Percentiles rank a stretch among this genome's conserved stretches.
phyloP scores from a whole-genome alignment of 768 basidiomycete species.

The Rhizopogon sp. region DNA sequence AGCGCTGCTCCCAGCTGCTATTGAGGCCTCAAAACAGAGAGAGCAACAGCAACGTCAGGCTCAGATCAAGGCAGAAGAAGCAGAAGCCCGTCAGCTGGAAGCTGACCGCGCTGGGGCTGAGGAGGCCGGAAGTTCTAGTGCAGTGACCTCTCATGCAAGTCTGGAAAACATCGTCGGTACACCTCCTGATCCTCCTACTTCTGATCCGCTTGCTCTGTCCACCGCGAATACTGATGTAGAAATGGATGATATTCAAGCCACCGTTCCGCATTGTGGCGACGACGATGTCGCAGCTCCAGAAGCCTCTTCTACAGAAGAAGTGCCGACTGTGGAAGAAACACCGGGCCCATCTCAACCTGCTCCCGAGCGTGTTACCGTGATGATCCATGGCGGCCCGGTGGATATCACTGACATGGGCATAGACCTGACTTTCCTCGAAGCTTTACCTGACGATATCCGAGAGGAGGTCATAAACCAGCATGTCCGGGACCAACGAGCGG shows the following conservation, averaged over 20 bases:
- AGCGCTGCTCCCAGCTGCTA: conserved; percentile 74
- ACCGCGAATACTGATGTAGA: conserved; percentile 37
- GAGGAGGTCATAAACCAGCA: conserved; percentile 98
- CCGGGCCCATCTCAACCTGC: conserved; percentile 29
- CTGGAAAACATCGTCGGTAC: conserved; percentile 3
- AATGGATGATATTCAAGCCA: conserved; percentile 38
- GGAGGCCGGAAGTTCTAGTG: conserved; percentile 19
- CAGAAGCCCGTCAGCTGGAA: conserved; percentile 33
- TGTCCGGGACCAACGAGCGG: conserved; percentile 83
- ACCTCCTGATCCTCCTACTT: not conserved
- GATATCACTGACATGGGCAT: conserved; percentile 99
- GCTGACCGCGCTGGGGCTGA: conserved; percentile 27
- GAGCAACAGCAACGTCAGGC: conserved; percentile 36
- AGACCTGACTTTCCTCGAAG: conserved; percentile 96
- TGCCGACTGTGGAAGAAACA: conserved; percentile 4
- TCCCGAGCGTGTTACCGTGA: conserved; percentile 75
- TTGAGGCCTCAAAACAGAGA: conserved; percentile 51
- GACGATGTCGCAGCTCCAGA: conserved; percentile 16
- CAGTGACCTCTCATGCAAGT: not conserved
- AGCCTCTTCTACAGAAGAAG: conserved; percentile 12
- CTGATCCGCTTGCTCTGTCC: conserved; percentile 8
- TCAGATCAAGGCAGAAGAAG: conserved; percentile 53
- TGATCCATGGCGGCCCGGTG: conserved; percentile 87
- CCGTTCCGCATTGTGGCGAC: conserved; percentile 15
- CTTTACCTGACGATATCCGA: conserved; percentile 96